Conservation (phyloP, 2,329 filamentous ascomycete species). For the Microsporum ferrugineum region DNA sequence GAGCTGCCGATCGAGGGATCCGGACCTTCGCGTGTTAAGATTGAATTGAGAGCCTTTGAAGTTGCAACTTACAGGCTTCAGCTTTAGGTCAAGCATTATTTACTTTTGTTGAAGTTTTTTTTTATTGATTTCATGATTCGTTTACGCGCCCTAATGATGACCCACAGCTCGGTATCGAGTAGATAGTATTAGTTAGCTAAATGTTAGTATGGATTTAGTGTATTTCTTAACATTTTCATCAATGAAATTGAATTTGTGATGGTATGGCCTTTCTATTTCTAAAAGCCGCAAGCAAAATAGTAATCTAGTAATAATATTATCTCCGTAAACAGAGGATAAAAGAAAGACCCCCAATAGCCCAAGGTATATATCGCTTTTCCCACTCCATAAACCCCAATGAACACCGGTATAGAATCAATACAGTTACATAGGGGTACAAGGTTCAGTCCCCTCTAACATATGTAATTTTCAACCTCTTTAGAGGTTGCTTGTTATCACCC, state of each 20-base stretch:
- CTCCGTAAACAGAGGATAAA: neutral
- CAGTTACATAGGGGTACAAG: neutral
- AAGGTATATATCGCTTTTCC: constrained; percentile 2
- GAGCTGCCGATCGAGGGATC: constrained; percentile 43
- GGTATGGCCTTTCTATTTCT: neutral
- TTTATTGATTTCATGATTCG: neutral
- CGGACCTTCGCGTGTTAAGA: constrained; percentile 38
- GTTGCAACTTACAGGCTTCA: constrained; percentile 67
- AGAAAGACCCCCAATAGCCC: neutral
- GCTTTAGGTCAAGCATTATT: constrained; percentile 24
- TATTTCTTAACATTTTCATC: neutral
- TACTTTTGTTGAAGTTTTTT: neutral
- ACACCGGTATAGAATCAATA: neutral
- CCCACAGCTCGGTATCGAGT: neutral
- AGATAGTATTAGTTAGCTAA: neutral
- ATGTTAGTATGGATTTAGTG: neutral
- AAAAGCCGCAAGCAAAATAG: neutral
- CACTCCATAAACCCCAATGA: neutral
- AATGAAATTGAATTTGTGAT: neutral
- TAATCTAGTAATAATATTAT: neutral
- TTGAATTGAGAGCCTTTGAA: constrained; percentile 69
- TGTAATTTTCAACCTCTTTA: constrained; percentile 37
- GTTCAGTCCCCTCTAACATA: constrained; percentile 29
- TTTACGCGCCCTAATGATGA: neutral
- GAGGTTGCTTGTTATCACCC: constrained; percentile 26